phyloP scores from a whole-genome alignment of 768 basidiomycete genomes.

The Mycena belliarum region DNA sequence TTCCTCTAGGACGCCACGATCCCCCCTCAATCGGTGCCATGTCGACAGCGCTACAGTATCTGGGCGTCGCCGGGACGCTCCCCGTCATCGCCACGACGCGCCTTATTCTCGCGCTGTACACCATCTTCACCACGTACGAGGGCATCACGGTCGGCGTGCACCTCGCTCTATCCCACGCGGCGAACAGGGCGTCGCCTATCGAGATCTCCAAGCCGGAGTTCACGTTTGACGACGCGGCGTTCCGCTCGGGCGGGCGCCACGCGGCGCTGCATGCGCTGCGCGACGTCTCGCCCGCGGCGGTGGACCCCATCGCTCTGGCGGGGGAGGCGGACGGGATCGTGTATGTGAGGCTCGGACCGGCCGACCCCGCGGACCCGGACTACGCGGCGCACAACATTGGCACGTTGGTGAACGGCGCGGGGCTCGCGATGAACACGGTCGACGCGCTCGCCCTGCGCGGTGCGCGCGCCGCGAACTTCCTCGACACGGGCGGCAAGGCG shows the following conservation, averaged over 20 bases:
- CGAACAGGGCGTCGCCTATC: neutral
- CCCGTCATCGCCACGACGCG: neutral
- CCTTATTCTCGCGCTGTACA: neutral
- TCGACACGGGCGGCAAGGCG: conserved; percentile 81
- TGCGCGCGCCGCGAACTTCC: conserved; percentile 78
- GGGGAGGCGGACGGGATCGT: conserved; percentile 15
- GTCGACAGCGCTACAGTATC: neutral
- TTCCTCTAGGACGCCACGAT: too few species aligned
- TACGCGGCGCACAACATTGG: conserved; percentile 44
- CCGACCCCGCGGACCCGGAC: neutral
- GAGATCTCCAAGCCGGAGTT: neutral
- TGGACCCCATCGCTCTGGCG: conserved; percentile 2
- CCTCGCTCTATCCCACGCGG: neutral
- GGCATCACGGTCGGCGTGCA: neutral
- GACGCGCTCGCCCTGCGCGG: conserved; percentile 63
- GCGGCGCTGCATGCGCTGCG: conserved; percentile 7
- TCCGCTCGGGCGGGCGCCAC: conserved; percentile 10
- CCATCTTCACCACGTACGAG: conserved; percentile 5
- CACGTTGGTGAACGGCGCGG: conserved; percentile 81
- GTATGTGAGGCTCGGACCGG: conserved; percentile 12
- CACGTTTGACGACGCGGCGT: conserved; percentile 17
- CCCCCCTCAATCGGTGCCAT: too few species aligned
- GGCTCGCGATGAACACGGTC: conserved; percentile 85
- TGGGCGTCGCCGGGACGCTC: neutral
- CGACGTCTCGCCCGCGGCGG: neutral